These are phyloP conservation scores for Liquidambar formosana DNA, from an alignment of 164 flowering plant genomes.

Conservation along the genomic window DNA sequence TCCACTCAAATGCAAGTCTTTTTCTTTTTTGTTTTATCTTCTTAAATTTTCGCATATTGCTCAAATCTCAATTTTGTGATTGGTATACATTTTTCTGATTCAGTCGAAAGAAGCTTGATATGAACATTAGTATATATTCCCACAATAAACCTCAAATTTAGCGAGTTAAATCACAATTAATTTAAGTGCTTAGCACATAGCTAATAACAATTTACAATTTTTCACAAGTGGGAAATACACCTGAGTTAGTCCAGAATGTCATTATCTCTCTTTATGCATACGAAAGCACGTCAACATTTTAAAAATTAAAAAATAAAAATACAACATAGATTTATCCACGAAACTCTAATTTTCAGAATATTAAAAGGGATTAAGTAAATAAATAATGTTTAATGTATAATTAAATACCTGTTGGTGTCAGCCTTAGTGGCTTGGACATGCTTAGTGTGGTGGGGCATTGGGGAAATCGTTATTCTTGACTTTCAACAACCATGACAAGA, in stretches of 20 bases:
- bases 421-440: constrained; percentile 11
- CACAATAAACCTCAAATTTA: background rate
- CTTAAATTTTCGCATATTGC: no score
- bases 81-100: no score
- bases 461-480: constrained; percentile 17
- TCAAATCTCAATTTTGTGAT: no score
- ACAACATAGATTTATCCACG: background rate
- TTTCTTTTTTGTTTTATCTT: no score
- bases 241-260: background rate
- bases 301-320: background rate
- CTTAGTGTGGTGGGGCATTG: constrained; percentile 19
- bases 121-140: no score
- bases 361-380: background rate
- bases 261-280: background rate
- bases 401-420: background rate
- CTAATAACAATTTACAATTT: background rate
- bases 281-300: background rate
- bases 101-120: no score
- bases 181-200: background rate
- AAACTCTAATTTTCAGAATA: background rate
- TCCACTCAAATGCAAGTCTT: background rate
- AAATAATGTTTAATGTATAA: background rate
- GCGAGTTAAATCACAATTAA: background rate
- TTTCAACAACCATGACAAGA: constrained; percentile 21
- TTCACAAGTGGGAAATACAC: background rate